Base-by-base conservation (phyloP, 75 land plant genomes). In the Pseudotsuga menziesii region DNA sequence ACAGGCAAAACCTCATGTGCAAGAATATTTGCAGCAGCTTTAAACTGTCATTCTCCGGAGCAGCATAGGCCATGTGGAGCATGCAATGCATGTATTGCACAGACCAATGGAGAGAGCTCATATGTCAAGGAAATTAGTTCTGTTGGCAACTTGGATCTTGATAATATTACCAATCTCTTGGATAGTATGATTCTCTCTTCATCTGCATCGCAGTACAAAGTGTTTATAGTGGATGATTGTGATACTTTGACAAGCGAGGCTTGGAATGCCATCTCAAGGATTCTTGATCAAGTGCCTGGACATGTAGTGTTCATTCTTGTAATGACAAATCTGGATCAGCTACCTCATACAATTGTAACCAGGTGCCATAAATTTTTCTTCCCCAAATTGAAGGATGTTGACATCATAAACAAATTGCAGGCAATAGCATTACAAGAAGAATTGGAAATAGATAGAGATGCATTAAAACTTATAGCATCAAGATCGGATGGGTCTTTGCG, bases 1-100 rank as follows among this genome's bases (percentile, higher is more conserved):
- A 94, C 95, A 44, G 99, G 99, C 4, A 97, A 94, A 80, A 94
- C 93, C 9, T 86, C 98, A 0, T 87, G 92, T 83, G 99, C 99
- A 23, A 85, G 95, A 3, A 83, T 97, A 44, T 92, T 97, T 90
- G 98, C 98, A 6, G 81, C 88, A 61, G 95, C 90, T 25, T 76
- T 97, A 61, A 94, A 89, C 78, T 97, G 99, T 70, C 78, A 75
- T 29, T 91, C 98, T 58, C 9, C 39, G 29, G 95, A 89, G 12
- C 63, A 72, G 56, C 82, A 79, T 8, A 93, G 89, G 82, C 99
- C 99, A n/a, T 96, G 99, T 82, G 94, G 94, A 16, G 60, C 81
- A 56, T 97, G 99, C 72, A 75, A 67, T 74, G 88, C 94, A 61
- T 97, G 99, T 82, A 79, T 83, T 41, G 79, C 90, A 23, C 78